Base-by-base conservation (phyloP, 1,284 basidiomycete species). In the Prillingera fragicola region DNA sequence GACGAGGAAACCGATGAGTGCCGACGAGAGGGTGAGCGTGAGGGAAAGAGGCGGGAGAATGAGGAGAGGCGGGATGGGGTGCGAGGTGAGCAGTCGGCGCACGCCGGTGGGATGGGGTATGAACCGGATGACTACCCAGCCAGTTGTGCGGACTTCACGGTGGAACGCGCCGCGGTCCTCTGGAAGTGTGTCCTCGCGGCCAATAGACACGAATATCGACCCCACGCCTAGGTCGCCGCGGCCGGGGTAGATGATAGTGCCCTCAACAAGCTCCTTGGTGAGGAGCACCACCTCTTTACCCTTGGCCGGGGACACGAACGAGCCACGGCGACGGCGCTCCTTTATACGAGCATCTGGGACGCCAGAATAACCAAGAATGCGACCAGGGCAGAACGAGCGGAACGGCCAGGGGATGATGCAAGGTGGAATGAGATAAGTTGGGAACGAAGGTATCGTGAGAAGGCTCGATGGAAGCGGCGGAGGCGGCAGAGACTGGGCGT, bases 61-160 rank as follows among this genome's bases (percentile, higher is more conserved):
- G 27, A 70, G 50, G 3, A 70, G 53, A 12, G 65, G 65, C 14
- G 65, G 67, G 22, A 70, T 49, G 4, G 62, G 63, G 43, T 67
- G 64, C 17, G 60, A 55, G 1, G 65, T 57, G 2, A 69, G 49
- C 3, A 70, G 54, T 64, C 65, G 65, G 59, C 68, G 55, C 17
- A 72, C 47, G 26, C 70, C 70, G 0, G 64, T 66, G 1, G 70
- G 67, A 32, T 63, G 56, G 9, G 69, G 69, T 6, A 60, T 55
- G 38, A 72, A 69, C 17, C 64, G 57, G 19, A 72, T 56, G 2
- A 69, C 57, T 0, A 72, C 68, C 69, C 69, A 72, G 25, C 70
- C 70, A 0, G 68, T 70, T 19, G 70, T 72, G 21, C 59, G 57
- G 10, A 72, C 64, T 47, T 72, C 70, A 27, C 50, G 52, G 38